Percentiles rank a stretch among this genome's conserved stretches.
Evolutionary conservation across 2,329 filamentous ascomycete species (phyloP).

Genomic region (Ascochyta pisi): DNA sequence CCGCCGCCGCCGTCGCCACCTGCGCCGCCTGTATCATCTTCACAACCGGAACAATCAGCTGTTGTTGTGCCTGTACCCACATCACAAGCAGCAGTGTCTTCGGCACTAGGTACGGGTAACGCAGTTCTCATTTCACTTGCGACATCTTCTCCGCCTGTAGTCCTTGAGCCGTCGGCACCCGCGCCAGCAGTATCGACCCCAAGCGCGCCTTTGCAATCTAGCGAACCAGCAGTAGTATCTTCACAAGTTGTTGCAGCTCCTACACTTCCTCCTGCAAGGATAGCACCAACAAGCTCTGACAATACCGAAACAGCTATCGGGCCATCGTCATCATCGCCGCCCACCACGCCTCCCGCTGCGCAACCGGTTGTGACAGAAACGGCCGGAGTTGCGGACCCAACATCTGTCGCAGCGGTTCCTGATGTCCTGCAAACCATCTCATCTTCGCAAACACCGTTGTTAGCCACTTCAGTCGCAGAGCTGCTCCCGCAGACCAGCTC

Average conservation of each 20-base stretch:
- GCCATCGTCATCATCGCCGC: neutral
- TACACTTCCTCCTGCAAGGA: slow-evolving; percentile 18
- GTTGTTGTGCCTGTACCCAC: slow-evolving; percentile 24
- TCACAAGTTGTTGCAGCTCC: slow-evolving; percentile 16
- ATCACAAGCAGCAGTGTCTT: slow-evolving; percentile 36
- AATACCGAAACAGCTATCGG: slow-evolving; percentile 31
- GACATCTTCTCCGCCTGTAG: slow-evolving; percentile 30
- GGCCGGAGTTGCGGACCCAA: neutral
- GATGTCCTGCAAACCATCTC: slow-evolving; percentile 19
- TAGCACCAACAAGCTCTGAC: slow-evolving; percentile 43
- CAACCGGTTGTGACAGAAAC: slow-evolving; percentile 10
- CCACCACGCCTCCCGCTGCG: slow-evolving; percentile 11
- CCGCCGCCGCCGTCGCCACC: slow-evolving; percentile 19
- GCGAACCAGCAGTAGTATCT: slow-evolving; percentile 16
- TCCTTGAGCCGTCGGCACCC: slow-evolving; percentile 27
- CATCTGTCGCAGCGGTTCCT: slow-evolving; percentile 22
- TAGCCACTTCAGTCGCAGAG: slow-evolving; percentile 19
- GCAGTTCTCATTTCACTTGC: slow-evolving; percentile 36
- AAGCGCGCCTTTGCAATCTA: slow-evolving; percentile 13
- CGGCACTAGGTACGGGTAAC: slow-evolving; percentile 45
- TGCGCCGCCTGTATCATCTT: slow-evolving; percentile 23
- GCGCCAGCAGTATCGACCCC: slow-evolving; percentile 19
- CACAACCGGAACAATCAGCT: slow-evolving; percentile 23
- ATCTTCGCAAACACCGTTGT: slow-evolving; percentile 17
- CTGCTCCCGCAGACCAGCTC: slow-evolving; percentile 27